phyloP scores from a whole-genome alignment of 2,329 filamentous ascomycete species.

The Aspergillus spinulosporus region DNA sequence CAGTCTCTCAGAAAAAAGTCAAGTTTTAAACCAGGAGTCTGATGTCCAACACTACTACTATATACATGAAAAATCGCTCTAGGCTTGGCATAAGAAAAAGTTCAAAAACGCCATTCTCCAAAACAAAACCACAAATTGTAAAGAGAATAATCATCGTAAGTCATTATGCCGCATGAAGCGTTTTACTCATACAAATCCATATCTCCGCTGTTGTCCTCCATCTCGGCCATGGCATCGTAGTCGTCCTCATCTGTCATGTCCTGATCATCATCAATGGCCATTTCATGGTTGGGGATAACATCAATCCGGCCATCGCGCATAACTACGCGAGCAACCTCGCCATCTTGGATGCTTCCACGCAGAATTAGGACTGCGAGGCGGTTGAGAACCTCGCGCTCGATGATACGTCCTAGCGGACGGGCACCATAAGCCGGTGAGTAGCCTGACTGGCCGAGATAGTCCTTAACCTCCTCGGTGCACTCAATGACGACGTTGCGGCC shows the following conservation, averaged over 20 bases:
- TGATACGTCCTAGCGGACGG: slow-evolving; percentile 80
- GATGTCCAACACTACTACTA: background rate
- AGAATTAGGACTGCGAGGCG: slow-evolving; percentile 88
- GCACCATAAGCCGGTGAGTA: slow-evolving; percentile 97
- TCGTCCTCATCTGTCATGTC: slow-evolving; percentile 76
- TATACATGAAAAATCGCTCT: background rate
- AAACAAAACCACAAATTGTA: background rate
- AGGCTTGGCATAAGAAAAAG: background rate
- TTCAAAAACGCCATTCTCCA: background rate
- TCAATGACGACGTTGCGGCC: slow-evolving; percentile 80
- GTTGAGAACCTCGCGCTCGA: slow-evolving; percentile 97
- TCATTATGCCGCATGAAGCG: background rate
- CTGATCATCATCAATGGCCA: slow-evolving; percentile 62
- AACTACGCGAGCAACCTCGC: slow-evolving; percentile 77
- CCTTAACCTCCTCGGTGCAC: slow-evolving; percentile 81
- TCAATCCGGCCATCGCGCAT: slow-evolving; percentile 76
- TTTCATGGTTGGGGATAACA: slow-evolving; percentile 80
- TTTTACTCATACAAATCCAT: slow-evolving; percentile 63
- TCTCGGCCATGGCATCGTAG: slow-evolving; percentile 70
- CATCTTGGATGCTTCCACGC: slow-evolving; percentile 78
- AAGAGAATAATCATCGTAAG: background rate
- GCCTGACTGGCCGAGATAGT: slow-evolving; percentile 86
- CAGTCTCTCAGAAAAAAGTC: background rate
- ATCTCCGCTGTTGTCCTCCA: slow-evolving; percentile 54
- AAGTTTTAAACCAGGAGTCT: background rate